A percentile compares a stretch with the other conserved stretches of the same genome.
These are phyloP conservation scores for Clonostachys rosea DNA, from an alignment of 2,329 filamentous ascomycete genomes.

Conservation along the genomic window DNA sequence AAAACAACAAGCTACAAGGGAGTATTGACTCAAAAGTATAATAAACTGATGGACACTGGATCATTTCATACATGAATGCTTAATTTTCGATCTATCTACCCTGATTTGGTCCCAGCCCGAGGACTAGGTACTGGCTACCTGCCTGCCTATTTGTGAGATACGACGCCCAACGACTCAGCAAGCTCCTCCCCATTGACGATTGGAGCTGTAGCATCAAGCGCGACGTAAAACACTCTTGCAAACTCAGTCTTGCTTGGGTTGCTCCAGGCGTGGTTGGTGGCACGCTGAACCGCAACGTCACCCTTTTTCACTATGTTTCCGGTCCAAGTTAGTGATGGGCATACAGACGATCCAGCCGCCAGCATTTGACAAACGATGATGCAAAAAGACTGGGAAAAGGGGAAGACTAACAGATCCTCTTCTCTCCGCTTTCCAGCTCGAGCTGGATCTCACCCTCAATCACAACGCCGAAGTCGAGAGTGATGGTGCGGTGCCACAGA, in stretches of 20 bases:
- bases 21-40: no score
- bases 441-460: constrained; percentile 50
- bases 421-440: constrained; percentile 45
- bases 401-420: constrained; percentile 4
- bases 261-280: constrained; percentile 50
- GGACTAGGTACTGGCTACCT: no score
- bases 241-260: constrained; percentile 37
- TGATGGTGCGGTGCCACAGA: constrained; percentile 41
- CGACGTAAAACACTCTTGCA: constrained; percentile 36
- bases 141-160: no score
- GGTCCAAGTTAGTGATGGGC: no score
- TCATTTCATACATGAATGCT: no score
- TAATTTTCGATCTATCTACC: no score
- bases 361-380: no score
- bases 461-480: constrained; percentile 50
- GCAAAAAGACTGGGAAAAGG: no score
- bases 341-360: no score
- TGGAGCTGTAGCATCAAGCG: constrained; percentile 7
- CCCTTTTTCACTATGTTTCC: constrained; percentile 17
- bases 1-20: no score
- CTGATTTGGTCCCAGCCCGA: no score
- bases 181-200: background rate
- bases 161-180: background rate
- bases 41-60: no score
- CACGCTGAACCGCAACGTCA: constrained; percentile 50